Conservation (phyloP, 164 flowering plant genomes). For the Berberis thunbergii region DNA sequence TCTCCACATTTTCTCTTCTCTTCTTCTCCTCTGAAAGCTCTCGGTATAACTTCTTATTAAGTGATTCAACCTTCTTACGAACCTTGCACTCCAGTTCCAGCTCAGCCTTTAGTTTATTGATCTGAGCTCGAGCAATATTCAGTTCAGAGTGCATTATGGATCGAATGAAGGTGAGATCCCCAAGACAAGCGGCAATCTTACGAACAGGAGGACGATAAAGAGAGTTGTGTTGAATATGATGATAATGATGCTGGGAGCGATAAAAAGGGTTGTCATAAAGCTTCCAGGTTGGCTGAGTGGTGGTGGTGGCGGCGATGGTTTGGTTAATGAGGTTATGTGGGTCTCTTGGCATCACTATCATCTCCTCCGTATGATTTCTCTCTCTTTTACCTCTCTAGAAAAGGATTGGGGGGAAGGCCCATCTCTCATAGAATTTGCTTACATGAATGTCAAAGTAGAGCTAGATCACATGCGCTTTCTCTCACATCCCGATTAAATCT, state of each 20-base stretch:
- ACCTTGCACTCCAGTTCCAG: conserved; percentile 42
- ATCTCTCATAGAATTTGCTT: background rate
- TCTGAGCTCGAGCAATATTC: conserved; percentile 33
- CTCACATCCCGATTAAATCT: background rate
- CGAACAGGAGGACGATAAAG: conserved; percentile 26
- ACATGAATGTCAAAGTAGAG: background rate
- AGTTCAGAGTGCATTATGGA: conserved; percentile 48
- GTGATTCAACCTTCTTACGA: conserved; percentile 40
- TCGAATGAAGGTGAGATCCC: conserved; percentile 41
- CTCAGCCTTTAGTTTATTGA: conserved; percentile 42
- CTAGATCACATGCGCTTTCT: background rate
- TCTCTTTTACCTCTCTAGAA: background rate
- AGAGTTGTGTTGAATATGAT: conserved; percentile 13
- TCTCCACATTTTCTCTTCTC: conserved; percentile 35
- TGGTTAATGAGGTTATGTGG: conserved; percentile 17
- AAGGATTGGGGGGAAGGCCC: background rate
- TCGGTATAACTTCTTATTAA: conserved; percentile 34
- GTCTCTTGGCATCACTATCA: conserved; percentile 29
- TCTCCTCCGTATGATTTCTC: conserved; percentile 2
- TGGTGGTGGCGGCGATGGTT: conserved; percentile 15
- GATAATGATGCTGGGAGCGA: conserved; percentile 16
- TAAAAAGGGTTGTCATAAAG: conserved; percentile 62
- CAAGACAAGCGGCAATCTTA: conserved; percentile 39
- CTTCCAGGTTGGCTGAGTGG: conserved; percentile 56
- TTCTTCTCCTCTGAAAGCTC: conserved; percentile 45